Conservation (phyloP, 805 yeast genomes). For the Hyphopichia homilentoma region DNA sequence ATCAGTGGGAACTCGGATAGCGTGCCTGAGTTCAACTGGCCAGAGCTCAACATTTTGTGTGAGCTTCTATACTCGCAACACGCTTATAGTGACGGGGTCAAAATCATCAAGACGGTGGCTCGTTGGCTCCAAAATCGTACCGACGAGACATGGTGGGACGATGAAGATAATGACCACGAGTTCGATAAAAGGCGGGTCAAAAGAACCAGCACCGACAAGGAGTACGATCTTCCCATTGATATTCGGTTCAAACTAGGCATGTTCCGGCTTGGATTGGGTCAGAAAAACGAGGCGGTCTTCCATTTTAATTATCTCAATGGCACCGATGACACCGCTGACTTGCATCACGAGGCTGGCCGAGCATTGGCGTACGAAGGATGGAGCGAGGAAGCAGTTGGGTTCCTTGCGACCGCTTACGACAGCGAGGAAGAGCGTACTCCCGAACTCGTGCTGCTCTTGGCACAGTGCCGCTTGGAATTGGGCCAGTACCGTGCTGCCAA, state of each 20-base stretch:
- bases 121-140: constrained; percentile 80
- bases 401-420: constrained; percentile 53
- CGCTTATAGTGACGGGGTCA: constrained; percentile 61
- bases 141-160: constrained; percentile 65
- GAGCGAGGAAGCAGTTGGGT: constrained; percentile 72
- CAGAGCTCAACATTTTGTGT: constrained; percentile 77
- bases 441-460: constrained; percentile 59
- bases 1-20: constrained; percentile 23
- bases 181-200: constrained; percentile 65
- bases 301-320: constrained; percentile 65
- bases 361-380: constrained; percentile 66
- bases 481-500: constrained; percentile 68
- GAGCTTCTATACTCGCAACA: constrained; percentile 74
- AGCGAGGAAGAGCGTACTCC: constrained; percentile 49
- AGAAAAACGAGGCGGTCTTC: constrained; percentile 63
- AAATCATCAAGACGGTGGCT: constrained; percentile 63
- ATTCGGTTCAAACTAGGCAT: constrained; percentile 78
- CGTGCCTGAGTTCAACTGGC: constrained; percentile 72
- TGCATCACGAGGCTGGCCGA: constrained; percentile 72
- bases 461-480: constrained; percentile 71
- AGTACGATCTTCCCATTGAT: constrained; percentile 71
- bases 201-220: constrained; percentile 13
- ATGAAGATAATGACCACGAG: constrained; percentile 66
- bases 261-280: constrained; percentile 61
- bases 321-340: constrained; percentile 63